Percentiles rank a stretch among this genome's conserved stretches.
These are phyloP conservation scores for Naganishia vaughanmartiniae DNA, from an alignment of 768 basidiomycete species.

Conservation along the genomic window DNA sequence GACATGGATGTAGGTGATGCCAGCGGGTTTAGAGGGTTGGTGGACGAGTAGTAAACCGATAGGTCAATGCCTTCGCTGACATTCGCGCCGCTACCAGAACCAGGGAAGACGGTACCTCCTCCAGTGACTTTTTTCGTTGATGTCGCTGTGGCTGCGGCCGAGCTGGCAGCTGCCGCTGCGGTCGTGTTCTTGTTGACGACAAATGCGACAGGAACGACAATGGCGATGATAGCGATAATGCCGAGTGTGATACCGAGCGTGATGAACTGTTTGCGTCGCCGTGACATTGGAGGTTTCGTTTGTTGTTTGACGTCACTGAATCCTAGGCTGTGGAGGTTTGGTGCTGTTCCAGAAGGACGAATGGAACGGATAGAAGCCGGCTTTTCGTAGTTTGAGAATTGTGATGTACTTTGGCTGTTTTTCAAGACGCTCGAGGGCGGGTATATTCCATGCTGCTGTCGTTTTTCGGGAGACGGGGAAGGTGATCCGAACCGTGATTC, in stretches of 20 bases:
- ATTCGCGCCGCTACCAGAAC: slow-evolving; percentile 22
- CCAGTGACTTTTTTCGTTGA: slow-evolving; percentile 25
- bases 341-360: slow-evolving; percentile 8
- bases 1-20: slow-evolving; percentile 23
- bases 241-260: slow-evolving; percentile 39
- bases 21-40: slow-evolving; percentile 23
- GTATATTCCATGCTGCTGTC: not conserved
- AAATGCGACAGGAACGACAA: slow-evolving; percentile 42
- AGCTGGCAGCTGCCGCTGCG: slow-evolving; percentile 1
- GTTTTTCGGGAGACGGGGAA: slow-evolving; percentile 10
- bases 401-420: slow-evolving; percentile 1
- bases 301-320: slow-evolving; percentile 10
- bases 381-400: slow-evolving; percentile 10
- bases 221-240: slow-evolving; percentile 40
- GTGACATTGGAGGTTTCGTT: slow-evolving; percentile 5
- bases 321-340: not conserved
- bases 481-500: not conserved
- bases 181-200: slow-evolving; percentile 31
- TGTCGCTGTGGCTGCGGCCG: slow-evolving; percentile 15
- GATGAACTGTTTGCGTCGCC: slow-evolving; percentile 23
- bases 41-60: not conserved
- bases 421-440: not conserved
- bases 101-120: slow-evolving; percentile 15
- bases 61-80: slow-evolving; percentile 13
- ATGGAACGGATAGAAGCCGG: slow-evolving; percentile 17